Conservation (phyloP, 805 yeast species). For the Debaryomyces maramus region DNA sequence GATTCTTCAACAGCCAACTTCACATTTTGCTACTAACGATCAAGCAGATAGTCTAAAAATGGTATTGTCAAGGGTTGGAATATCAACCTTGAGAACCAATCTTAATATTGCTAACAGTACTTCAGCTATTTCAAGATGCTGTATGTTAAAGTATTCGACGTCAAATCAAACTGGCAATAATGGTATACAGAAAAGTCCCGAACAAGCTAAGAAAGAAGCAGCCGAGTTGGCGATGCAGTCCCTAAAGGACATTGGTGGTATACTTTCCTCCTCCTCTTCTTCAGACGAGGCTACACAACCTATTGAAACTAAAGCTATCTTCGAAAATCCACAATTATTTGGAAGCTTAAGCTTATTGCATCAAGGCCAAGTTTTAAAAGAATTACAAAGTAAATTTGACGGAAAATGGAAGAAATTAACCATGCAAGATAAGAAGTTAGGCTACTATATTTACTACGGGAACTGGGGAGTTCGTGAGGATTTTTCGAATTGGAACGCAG, state of each 20-base stretch:
- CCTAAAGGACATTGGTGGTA: conserved; percentile 38
- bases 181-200: conserved; percentile 5
- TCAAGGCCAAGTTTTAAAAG: conserved; percentile 57
- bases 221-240: conserved; percentile 41
- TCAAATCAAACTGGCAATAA: not conserved
- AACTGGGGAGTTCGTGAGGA: conserved; percentile 69
- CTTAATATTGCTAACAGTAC: too few relatives aligned
- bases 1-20: too few relatives aligned
- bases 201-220: conserved; percentile 29
- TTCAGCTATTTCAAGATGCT: too few relatives aligned
- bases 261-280: conserved; percentile 33
- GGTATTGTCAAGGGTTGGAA: too few relatives aligned
- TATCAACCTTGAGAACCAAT: too few relatives aligned
- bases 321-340: conserved; percentile 35
- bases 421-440: conserved; percentile 50
- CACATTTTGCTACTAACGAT: too few relatives aligned
- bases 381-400: conserved; percentile 49
- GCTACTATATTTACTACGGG: conserved; percentile 66
- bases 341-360: conserved; percentile 43
- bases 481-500: conserved; percentile 46
- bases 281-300: conserved; percentile 46
- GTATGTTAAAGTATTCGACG: not conserved
- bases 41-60: too few relatives aligned
- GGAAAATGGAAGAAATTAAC: conserved; percentile 57
- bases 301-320: conserved; percentile 46